A percentile compares a stretch with the other conserved stretches of the same genome.
Conservation (phyloP, 177 flowering plant species). For the Tripterygium wilfordii region DNA sequence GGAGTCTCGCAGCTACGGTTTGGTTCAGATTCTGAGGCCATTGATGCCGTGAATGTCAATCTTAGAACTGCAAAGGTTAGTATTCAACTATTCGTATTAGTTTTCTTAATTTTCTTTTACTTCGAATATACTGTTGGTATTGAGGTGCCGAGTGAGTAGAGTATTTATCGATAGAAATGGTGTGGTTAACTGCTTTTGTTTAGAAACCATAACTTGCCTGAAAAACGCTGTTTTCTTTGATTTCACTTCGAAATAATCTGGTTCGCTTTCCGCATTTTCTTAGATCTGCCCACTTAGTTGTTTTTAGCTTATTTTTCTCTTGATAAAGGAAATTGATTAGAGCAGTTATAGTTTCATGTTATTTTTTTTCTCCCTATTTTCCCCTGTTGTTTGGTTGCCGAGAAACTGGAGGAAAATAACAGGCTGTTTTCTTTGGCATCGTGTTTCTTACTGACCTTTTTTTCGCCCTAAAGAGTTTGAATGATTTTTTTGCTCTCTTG, state of each 20-base stretch:
- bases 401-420: slow-evolving; percentile 4
- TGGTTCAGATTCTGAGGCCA: slow-evolving; percentile 25
- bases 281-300: neutral
- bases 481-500: too few relatives aligned
- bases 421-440: too few relatives aligned
- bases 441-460: too few relatives aligned
- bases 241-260: too few relatives aligned
- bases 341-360: too few relatives aligned
- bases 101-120: neutral
- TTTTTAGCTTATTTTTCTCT: neutral
- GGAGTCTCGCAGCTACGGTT: slow-evolving; percentile 47
- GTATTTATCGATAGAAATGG: too few relatives aligned
- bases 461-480: too few relatives aligned
- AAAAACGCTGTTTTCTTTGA: too few relatives aligned
- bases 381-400: slow-evolving; percentile 3
- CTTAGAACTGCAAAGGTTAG: slow-evolving; percentile 46
- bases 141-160: neutral
- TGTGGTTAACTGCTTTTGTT: too few relatives aligned
- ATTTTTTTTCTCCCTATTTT: too few relatives aligned
- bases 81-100: neutral
- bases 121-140: neutral
- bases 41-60: slow-evolving; percentile 29
- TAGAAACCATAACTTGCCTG: too few relatives aligned
- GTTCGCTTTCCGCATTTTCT: too few relatives aligned
- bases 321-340: neutral